Conservation (phyloP, 768 basidiomycete species). For the Gyrodon lividus region DNA sequence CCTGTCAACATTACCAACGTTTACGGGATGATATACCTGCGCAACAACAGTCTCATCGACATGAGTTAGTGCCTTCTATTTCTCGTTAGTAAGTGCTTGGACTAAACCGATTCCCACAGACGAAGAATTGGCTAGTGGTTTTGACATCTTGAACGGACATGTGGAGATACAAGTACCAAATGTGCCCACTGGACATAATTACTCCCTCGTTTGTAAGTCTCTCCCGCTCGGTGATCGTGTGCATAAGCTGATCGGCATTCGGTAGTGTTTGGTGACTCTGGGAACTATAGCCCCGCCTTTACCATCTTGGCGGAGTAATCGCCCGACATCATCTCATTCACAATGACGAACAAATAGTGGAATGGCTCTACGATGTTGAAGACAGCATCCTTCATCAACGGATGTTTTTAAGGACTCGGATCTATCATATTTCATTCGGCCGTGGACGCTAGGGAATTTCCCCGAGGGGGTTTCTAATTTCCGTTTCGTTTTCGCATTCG, state of each 20-base stretch:
- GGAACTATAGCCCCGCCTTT: conserved; percentile 28
- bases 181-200: conserved; percentile 28
- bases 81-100: not conserved
- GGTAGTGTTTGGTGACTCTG: conserved; percentile 36
- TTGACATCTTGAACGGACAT: conserved; percentile 30
- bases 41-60: conserved; percentile 19
- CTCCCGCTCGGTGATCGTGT: not conserved
- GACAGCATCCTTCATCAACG: no score
- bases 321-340: not conserved
- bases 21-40: conserved; percentile 28
- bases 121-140: conserved; percentile 21
- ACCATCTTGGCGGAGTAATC: conserved; percentile 15
- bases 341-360: conserved; percentile 1
- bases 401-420: no score
- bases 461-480: no score
- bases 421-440: no score
- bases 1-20: conserved; percentile 35
- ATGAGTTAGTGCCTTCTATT: conserved; percentile 20
- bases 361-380: no score
- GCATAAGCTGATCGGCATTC: conserved; percentile 3
- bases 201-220: conserved; percentile 33
- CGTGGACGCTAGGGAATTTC: no score
- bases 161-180: conserved; percentile 28
- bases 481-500: no score
- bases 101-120: conserved; percentile 17